Evolutionary conservation across 805 yeast species (phyloP).

Genomic region (Komagataella phaffii): DNA sequence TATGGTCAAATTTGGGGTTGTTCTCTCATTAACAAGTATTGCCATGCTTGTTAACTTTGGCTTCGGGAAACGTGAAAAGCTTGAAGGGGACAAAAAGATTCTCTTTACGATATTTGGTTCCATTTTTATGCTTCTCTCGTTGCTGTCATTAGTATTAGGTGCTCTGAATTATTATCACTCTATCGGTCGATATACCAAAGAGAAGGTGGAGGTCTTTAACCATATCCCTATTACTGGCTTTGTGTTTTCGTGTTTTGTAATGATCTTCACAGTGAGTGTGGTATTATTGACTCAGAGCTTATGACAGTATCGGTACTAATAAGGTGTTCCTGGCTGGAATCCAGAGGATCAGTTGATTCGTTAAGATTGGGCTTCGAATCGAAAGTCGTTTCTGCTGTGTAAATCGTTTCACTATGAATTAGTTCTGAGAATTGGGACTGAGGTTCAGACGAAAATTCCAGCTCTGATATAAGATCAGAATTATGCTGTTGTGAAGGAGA

Average conservation of each 20-base stretch:
- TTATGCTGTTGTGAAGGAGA: not conserved
- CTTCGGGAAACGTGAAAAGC: conserved; percentile 17
- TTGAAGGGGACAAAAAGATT: conserved; percentile 4
- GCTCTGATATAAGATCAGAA: not conserved
- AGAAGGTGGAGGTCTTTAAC: conserved; percentile 24
- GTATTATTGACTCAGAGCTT: conserved; percentile 7
- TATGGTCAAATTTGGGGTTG: conserved; percentile 31
- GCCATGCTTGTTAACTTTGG: conserved; percentile 32
- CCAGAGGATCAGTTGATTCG: not conserved
- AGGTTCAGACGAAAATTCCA: not conserved
- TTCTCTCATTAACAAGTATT: conserved; percentile 30
- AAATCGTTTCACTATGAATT: not conserved
- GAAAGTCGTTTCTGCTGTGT: not conserved
- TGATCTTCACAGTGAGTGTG: conserved; percentile 22
- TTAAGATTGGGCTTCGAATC: not conserved
- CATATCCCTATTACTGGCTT: conserved; percentile 19
- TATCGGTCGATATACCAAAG: conserved; percentile 27
- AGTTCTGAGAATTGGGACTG: not conserved
- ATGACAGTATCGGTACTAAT: not conserved
- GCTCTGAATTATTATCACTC: conserved; percentile 29
- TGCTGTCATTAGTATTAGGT: conserved; percentile 23
- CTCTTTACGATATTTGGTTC: conserved; percentile 21
- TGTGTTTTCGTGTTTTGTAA: conserved; percentile 20
- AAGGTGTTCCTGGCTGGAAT: not conserved
- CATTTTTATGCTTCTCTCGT: conserved; percentile 22